phyloP scores from a whole-genome alignment of 1,284 basidiomycete species.

The Ceratobasidium sp. region DNA sequence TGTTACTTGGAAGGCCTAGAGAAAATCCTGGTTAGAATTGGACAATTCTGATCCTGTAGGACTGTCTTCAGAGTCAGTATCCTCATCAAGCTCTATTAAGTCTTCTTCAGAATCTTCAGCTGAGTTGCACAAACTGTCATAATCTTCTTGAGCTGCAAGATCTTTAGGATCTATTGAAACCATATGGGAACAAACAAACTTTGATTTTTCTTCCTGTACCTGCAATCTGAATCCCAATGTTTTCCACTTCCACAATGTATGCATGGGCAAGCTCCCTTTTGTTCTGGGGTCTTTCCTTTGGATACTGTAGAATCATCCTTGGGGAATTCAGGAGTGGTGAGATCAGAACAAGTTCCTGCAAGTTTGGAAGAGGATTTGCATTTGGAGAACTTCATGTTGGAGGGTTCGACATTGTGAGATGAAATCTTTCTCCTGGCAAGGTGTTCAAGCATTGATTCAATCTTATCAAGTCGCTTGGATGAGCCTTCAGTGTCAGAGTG shows the following conservation, averaged over 20 bases:
- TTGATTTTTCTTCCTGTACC: conserved; percentile 42
- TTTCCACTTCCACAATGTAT: conserved; percentile 50
- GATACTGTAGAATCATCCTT: conserved; percentile 48
- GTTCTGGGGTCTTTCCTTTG: conserved; percentile 46
- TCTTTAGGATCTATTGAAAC: conserved; percentile 40
- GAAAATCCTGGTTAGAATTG: conserved; percentile 3
- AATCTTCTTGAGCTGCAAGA: conserved; percentile 42
- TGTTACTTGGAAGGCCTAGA: background rate
- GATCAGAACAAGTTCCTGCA: conserved; percentile 5
- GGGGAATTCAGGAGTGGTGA: conserved; percentile 43
- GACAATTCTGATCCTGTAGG: background rate
- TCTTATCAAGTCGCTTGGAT: conserved; percentile 30
- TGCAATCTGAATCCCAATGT: conserved; percentile 51
- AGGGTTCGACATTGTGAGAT: background rate
- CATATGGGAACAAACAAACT: conserved; percentile 42
- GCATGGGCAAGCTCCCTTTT: conserved; percentile 48
- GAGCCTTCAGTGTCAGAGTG: conserved; percentile 31
- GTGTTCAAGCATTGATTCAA: background rate
- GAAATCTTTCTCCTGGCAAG: background rate
- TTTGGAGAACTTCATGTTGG: conserved; percentile 1
- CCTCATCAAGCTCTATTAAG: background rate
- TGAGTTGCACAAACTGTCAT: conserved; percentile 44
- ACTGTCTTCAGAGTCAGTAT: background rate
- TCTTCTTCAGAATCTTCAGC: background rate
- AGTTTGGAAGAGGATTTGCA: conserved; percentile 4